Conservation (phyloP, 2,329 filamentous ascomycete genomes). For the Aspergillus eucalypticola region DNA sequence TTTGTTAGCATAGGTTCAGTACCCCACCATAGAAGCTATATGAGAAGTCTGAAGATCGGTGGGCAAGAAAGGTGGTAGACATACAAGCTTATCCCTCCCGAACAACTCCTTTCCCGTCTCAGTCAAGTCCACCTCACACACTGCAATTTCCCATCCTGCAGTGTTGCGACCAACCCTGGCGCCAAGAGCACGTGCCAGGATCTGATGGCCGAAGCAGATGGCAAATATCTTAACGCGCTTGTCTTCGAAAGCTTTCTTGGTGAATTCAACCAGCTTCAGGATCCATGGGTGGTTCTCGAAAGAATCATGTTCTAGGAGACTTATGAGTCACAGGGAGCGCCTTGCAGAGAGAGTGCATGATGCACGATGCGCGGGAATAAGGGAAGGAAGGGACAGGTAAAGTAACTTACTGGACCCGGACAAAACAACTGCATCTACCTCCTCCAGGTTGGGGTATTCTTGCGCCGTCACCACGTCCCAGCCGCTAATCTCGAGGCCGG, state of each 20-base stretch:
- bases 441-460: slow-evolving; percentile 69
- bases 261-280: slow-evolving; percentile 69
- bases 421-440: slow-evolving; percentile 79
- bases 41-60: neutral
- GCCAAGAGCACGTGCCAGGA: slow-evolving; percentile 72
- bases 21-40: neutral
- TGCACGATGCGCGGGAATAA: neutral
- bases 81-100: slow-evolving; percentile 62
- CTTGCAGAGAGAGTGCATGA: neutral
- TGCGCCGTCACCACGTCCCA: slow-evolving; percentile 71
- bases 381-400: too few species aligned
- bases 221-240: slow-evolving; percentile 70
- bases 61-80: slow-evolving; percentile 21
- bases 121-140: slow-evolving; percentile 68
- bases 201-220: slow-evolving; percentile 86
- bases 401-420: slow-evolving; percentile 67
- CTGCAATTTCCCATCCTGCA: slow-evolving; percentile 78
- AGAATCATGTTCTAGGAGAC: slow-evolving; percentile 65
- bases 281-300: slow-evolving; percentile 79
- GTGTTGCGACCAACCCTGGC: slow-evolving; percentile 66
- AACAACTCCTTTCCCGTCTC: slow-evolving; percentile 71
- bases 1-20: neutral
- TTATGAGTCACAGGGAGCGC: neutral
- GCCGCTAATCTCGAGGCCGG: slow-evolving; percentile 59
- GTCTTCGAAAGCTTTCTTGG: slow-evolving; percentile 60